Evolutionary conservation across 2,329 filamentous ascomycete species (phyloP), one percentile per base, ranked within the genome.

Genomic region (Ophiocordyceps sinensis): DNA sequence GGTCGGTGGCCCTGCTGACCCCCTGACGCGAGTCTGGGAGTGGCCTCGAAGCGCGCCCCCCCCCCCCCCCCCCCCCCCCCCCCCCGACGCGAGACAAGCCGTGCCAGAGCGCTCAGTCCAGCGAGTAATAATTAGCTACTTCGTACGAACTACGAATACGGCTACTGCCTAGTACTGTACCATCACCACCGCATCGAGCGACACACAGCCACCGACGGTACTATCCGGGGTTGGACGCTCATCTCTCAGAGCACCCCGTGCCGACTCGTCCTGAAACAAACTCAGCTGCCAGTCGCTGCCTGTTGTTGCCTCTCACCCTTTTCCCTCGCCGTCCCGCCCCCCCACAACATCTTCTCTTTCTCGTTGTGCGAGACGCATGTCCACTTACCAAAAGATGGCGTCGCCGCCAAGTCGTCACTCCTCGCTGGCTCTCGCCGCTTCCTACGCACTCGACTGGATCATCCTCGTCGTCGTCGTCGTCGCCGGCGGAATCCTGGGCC

Each of bases 371-470:
- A 19, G 35, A 37, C 47, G 45, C 40, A 56, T 55, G 54, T 47
- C 49, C 35, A 39, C 43, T 38, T 57, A 57, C 42, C 51, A 51
- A 39, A 56, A 46, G 46, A 57, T 57, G 53, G 47, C 47, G 37
- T 40, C 47, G 26, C 38, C 45, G 37, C 47, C 48, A 36, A 44
- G 48, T 39, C 43, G 46, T 40, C 45, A 47, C 46, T 50, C 61
- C 46, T 56, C 60, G 3, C 41, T 58, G 11, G 51, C 56, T 21
- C 51, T 66, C 35, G 45, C 83, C 37, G 52, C 75, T n/a, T 82
- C 80, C 19, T 88, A 88, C 55, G 59, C 81, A 40, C 61, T 85
- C 43, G 84, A 88, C 62, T 89, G 84, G 84, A 57, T 84, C 17
- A 62, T 83, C 38, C 73, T 84, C 45, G 60, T 82, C 37, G 66